Conservation (phyloP, 257 asterid genomes). For the Parsonsia alboflavescens region DNA sequence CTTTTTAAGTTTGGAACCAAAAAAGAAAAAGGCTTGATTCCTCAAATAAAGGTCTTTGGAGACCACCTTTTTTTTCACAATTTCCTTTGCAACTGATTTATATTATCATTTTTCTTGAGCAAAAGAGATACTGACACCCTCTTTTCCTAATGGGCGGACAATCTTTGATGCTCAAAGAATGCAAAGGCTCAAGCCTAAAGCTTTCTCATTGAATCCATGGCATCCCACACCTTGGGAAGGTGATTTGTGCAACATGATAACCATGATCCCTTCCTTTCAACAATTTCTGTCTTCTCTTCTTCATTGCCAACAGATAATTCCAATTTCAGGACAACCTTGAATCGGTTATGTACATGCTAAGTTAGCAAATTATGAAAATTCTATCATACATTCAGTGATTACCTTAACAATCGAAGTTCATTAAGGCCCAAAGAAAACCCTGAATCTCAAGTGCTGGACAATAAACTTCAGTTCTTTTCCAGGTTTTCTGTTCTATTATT, state of each 20-base stretch:
- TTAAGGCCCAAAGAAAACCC: neutral
- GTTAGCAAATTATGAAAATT: neutral
- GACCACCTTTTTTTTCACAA: neutral
- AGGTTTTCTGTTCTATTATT: neutral
- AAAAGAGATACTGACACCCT: neutral
- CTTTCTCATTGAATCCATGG: constrained; percentile 3
- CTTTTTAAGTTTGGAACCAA: constrained; percentile 9
- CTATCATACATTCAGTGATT: neutral
- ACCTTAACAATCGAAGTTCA: neutral
- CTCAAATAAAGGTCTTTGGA: neutral
- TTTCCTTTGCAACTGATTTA: neutral
- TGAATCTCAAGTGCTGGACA: neutral
- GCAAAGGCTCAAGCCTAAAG: neutral
- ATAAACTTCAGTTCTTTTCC: neutral
- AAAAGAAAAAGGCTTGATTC: neutral
- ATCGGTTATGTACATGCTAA: neutral
- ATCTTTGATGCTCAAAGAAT: constrained; percentile 4
- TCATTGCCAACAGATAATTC: neutral
- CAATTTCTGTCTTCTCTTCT: neutral
- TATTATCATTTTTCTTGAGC: neutral
- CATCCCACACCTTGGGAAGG: constrained; percentile 1
- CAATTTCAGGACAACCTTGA: neutral
- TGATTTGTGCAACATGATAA: neutral
- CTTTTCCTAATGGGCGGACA: constrained; percentile 6
- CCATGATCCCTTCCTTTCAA: neutral